Conservation (phyloP, 2,329 filamentous ascomycete genomes). For the Aspergillus hiratsukae region DNA sequence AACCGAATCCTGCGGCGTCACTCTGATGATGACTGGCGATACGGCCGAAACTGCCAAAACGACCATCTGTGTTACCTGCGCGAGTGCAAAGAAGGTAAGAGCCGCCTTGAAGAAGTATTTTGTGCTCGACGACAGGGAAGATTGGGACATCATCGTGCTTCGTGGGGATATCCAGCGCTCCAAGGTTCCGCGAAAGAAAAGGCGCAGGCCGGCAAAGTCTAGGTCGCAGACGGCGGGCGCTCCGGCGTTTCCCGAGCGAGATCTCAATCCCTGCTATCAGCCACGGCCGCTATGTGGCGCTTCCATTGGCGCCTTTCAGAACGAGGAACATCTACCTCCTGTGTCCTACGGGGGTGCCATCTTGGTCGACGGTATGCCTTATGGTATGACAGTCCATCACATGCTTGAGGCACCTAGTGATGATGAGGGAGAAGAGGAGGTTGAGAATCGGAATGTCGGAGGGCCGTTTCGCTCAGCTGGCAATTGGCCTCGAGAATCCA, state of each 20-base stretch:
- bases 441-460: conserved; percentile 32
- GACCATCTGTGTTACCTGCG: conserved; percentile 61
- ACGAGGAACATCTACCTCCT: conserved; percentile 78
- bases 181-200: conserved; percentile 45
- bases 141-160: conserved; percentile 58
- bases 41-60: conserved; percentile 54
- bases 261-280: conserved; percentile 70
- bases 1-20: conserved; percentile 57
- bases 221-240: conserved; percentile 22
- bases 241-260: conserved; percentile 24
- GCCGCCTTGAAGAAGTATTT: conserved; percentile 55
- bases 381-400: conserved; percentile 95
- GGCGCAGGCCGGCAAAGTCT: conserved; percentile 33
- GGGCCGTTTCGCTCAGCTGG: conserved; percentile 44
- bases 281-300: conserved; percentile 75
- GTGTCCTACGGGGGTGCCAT: conserved; percentile 89
- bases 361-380: conserved; percentile 75
- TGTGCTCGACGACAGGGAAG: conserved; percentile 51
- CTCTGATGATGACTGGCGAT: conserved; percentile 58
- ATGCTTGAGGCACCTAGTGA: conserved; percentile 71
- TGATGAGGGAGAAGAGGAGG: conserved; percentile 50
- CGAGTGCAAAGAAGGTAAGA: conserved; percentile 55
- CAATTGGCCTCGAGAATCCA: conserved; percentile 26
- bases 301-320: conserved; percentile 86
- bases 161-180: conserved; percentile 55